Percentiles rank a stretch among this genome's conserved stretches.
These are phyloP conservation scores for Pseudozyma sp. DNA, from an alignment of 1,284 basidiomycete species.

Conservation along the genomic window DNA sequence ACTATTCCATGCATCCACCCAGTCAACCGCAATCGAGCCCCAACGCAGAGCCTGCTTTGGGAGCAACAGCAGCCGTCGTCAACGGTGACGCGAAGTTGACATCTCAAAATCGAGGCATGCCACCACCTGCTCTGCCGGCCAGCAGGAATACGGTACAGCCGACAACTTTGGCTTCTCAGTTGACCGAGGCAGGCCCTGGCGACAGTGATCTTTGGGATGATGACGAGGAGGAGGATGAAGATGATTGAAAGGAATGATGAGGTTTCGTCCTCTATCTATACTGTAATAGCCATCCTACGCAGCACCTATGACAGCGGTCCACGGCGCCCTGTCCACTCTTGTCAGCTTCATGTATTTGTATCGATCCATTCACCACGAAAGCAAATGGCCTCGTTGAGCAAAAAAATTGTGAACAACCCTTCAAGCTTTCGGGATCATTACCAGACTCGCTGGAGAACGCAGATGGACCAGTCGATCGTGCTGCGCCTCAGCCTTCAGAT, in stretches of 20 bases:
- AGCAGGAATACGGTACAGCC: conserved; percentile 18
- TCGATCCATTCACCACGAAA: background rate
- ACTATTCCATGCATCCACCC: conserved; percentile 10
- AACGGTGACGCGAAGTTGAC: background rate
- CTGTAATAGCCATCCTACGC: background rate
- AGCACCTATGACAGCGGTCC: background rate
- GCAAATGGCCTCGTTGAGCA: background rate
- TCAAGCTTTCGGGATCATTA: no score
- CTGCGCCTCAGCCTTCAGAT: no score
- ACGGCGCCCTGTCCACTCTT: no score
- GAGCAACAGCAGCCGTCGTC: background rate
- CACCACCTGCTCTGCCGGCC: conserved; percentile 35
- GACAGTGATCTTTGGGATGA: conserved; percentile 54
- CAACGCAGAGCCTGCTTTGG: conserved; percentile 4
- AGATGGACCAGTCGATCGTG: no score
- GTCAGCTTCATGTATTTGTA: conserved; percentile 9
- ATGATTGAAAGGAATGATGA: background rate
- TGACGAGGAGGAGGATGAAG: conserved; percentile 26
- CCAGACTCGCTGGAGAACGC: no score
- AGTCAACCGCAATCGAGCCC: conserved; percentile 53
- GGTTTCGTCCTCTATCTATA: background rate
- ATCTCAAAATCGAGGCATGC: conserved; percentile 29
- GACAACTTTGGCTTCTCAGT: background rate
- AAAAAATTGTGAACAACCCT: no score
- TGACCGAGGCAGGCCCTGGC: conserved; percentile 16